Percentiles rank a stretch among this genome's conserved stretches.
These are phyloP conservation scores for Colletotrichum falcatum DNA, from an alignment of 2,329 filamentous ascomycete species.

Conservation along the genomic window DNA sequence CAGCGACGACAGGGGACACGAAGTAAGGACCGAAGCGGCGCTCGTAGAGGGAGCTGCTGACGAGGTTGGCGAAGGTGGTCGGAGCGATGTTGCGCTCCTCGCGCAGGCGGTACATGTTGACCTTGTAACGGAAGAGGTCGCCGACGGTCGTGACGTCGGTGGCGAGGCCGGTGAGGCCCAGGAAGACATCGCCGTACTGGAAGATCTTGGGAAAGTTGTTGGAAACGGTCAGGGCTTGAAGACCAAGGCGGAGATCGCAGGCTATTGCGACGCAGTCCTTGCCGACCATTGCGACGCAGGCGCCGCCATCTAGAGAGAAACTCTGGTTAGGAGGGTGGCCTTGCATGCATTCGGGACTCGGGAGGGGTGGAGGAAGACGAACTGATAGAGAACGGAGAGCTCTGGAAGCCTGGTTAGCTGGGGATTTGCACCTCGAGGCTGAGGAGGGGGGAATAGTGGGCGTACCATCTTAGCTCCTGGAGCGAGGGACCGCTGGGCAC, in stretches of 20 bases:
- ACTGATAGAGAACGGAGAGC: slow-evolving; percentile 97
- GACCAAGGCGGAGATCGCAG: slow-evolving; percentile 96
- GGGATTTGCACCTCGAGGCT: slow-evolving; percentile 44
- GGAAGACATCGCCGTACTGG: slow-evolving; percentile 94
- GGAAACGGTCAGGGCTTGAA: slow-evolving; percentile 95
- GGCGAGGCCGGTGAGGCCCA: slow-evolving; percentile 94
- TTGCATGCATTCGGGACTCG: slow-evolving; percentile 26
- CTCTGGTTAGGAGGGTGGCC: slow-evolving; percentile 41
- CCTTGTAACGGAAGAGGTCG: slow-evolving; percentile 99
- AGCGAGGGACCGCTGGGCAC: slow-evolving; percentile 28
- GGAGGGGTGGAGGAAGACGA: slow-evolving; percentile 50
- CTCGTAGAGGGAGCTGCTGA: slow-evolving; percentile 93
- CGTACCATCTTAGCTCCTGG: slow-evolving; percentile 44
- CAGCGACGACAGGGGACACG: slow-evolving; percentile 92
- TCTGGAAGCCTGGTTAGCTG: slow-evolving; percentile 64
- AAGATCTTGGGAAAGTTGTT: slow-evolving; percentile 99
- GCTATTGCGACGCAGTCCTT: slow-evolving; percentile 99
- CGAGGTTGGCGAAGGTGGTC: slow-evolving; percentile 95
- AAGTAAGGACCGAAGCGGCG: slow-evolving; percentile 96
- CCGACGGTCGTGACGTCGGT: slow-evolving; percentile 95
- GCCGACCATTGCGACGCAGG: slow-evolving; percentile 98
- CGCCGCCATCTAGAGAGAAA: slow-evolving; percentile 77
- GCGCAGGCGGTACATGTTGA: slow-evolving; percentile 99
- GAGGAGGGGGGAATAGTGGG: slow-evolving; percentile 29
- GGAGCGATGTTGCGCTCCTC: slow-evolving; percentile 98